Evolutionary conservation across 495 filamentous ascomycete genomes (phyloP), one percentile per base, ranked within the genome.

Genomic region (Cladorrhinum samala): DNA sequence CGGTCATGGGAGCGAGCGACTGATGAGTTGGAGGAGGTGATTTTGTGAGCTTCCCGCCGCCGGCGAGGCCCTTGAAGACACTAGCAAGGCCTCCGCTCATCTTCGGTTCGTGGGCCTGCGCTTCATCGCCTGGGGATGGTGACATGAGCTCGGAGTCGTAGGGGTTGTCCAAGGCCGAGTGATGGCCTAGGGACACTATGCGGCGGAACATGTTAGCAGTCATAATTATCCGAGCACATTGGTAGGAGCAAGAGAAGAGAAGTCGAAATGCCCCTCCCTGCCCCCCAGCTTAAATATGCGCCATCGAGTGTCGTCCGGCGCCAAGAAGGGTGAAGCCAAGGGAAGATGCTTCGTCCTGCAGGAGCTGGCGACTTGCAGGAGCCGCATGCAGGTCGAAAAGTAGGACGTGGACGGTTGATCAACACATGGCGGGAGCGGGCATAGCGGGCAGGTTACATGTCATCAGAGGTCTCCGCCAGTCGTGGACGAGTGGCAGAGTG

Each of bases 41-140:
- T 51, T 74, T 75, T 36, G 68, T 68, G 43, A 71, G 54, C 63
- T 70, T 74, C 23, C 60, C 64, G 51, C 74, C 65, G 54, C 75
- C 72, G 40, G 78, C 72, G 46, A 83, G 68, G 27, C 75, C 77
- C 54, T 75, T 80, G 65, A 83, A 76, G 59, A 82, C 78, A 43
- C 75, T 74, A 47, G 77, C 77, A 47, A 83, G 68, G 27, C 75
- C 78, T 42, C 77, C 68, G 8, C 68, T 54, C 54, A 38, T 61
- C 61, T 68, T 77, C 3, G 71, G 61, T 60, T 83, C 78, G 45
- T 72, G 71, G 49, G 76, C 70, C 36, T 68, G 69, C n/a, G 68
- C 57, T 46, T 75, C 74, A 67, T 80, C 78, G 65, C 77, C 78
- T 37, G 76, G 71, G 51, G 75, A 73, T 51, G 78, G 77, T 68